Conservation (phyloP, 164 flowering plant species). For the Kalanchoe fedtschenkoi region DNA sequence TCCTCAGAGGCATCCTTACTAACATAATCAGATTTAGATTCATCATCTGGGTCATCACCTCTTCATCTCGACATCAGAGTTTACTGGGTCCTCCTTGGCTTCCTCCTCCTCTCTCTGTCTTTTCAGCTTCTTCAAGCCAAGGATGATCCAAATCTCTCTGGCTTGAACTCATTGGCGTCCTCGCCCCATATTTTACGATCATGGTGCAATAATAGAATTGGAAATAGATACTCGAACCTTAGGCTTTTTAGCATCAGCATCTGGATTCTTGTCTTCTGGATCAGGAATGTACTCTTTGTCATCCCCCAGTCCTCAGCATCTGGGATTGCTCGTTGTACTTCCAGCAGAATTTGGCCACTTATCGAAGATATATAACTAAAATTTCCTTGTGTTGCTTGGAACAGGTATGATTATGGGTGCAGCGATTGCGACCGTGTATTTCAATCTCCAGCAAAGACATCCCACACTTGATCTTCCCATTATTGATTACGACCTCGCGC, state of each 20-base stretch:
- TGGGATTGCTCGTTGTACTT: too few relatives aligned
- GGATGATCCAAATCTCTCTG: too few relatives aligned
- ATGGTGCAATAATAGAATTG: conserved; percentile 20
- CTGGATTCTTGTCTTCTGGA: conserved; percentile 83
- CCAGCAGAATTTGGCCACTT: too few relatives aligned
- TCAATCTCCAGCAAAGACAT: conserved; percentile 1
- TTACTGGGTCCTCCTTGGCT: conserved; percentile 55
- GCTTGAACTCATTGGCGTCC: too few relatives aligned
- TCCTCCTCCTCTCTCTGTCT: conserved; percentile 54
- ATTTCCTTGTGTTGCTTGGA: background rate
- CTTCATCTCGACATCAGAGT: conserved; percentile 78
- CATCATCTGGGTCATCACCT: conserved; percentile 21
- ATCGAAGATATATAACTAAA: background rate
- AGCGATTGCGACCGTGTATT: background rate
- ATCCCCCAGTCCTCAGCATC: conserved; percentile 98
- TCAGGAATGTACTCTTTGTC: conserved; percentile 82
- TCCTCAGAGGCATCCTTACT: background rate
- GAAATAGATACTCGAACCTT: background rate
- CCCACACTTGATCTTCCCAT: conserved; percentile 7
- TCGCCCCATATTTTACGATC: too few relatives aligned
- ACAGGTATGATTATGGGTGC: conserved; percentile 7
- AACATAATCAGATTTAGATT: background rate
- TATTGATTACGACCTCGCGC: conserved; percentile 6
- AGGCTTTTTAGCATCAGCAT: conserved; percentile 46
- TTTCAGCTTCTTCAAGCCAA: conserved; percentile 50